Evolutionary conservation across 78 protist genomes (phyloP).

Genomic region (Anaeramoeba flamelloides): DNA sequence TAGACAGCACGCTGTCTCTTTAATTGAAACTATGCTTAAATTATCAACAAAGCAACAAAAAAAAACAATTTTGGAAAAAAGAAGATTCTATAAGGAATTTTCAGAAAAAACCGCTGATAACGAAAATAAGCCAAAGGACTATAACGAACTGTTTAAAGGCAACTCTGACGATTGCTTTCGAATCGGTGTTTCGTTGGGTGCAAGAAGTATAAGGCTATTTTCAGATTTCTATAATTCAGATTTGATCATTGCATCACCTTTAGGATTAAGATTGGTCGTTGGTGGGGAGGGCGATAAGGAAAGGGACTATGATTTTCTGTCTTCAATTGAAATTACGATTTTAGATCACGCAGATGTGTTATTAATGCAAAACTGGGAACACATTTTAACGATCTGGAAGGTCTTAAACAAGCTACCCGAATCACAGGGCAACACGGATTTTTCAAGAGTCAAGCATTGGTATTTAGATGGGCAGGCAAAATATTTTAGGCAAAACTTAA

Average conservation of each 20-base stretch:
- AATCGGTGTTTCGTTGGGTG: conserved; percentile 16
- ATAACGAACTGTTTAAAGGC: conserved; percentile 11
- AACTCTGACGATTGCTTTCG: conserved; percentile 25
- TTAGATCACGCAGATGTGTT: conserved; percentile 38
- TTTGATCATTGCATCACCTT: conserved; percentile 58
- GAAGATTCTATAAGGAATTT: conserved; percentile 2
- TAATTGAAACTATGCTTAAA: not conserved
- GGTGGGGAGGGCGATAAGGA: not conserved
- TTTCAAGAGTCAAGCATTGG: conserved; percentile 15
- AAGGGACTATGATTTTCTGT: conserved; percentile 29
- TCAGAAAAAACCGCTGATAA: not conserved
- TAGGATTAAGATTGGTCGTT: conserved; percentile 39
- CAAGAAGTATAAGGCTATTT: conserved; percentile 23
- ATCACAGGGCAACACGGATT: conserved; percentile 30
- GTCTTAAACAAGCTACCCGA: conserved; percentile 26
- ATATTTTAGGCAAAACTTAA: conserved; percentile 40
- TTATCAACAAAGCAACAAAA: not conserved
- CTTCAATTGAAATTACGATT: conserved; percentile 45
- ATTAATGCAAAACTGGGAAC: conserved; percentile 70
- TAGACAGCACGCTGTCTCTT: not conserved
- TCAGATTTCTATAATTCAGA: conserved; percentile 32
- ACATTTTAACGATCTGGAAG: conserved; percentile 18
- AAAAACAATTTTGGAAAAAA: conserved; percentile 4
- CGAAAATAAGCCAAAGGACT: conserved; percentile 14
- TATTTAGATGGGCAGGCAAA: not conserved